Percentiles rank a stretch among this genome's conserved stretches.
phyloP scores from a whole-genome alignment of 495 filamentous ascomycete species.

The Sordaria brevicollis region DNA sequence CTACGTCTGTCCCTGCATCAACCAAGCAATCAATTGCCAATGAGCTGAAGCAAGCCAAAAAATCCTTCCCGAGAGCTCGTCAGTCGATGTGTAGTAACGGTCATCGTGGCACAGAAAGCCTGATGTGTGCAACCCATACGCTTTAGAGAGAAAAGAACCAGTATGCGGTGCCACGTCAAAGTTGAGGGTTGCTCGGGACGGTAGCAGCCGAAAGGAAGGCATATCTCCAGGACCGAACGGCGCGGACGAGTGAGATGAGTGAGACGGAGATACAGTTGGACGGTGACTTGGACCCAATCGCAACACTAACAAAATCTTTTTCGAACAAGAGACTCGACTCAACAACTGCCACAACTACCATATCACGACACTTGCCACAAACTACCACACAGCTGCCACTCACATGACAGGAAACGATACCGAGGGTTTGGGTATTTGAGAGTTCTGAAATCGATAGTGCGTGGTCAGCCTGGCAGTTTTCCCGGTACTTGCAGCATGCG shows the following conservation, averaged over 20 bases:
- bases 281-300: neutral
- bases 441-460: neutral
- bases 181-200: neutral
- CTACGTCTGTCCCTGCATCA: neutral
- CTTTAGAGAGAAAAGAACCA: neutral
- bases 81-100: neutral
- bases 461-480: neutral
- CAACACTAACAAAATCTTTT: neutral
- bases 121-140: neutral
- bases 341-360: neutral
- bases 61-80: neutral
- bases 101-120: neutral
- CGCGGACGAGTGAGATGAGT: neutral
- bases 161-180: neutral
- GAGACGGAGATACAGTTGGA: too few species aligned
- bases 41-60: neutral
- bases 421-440: neutral
- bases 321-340: neutral
- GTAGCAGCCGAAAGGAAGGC: neutral
- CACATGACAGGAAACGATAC: neutral
- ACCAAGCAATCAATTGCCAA: neutral
- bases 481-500: neutral
- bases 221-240: neutral
- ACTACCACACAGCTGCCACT: neutral
- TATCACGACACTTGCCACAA: neutral